Evolutionary conservation across 306 rosid genomes (phyloP), one percentile per base, ranked within the genome.

Genomic region (Malus sylvestris): DNA sequence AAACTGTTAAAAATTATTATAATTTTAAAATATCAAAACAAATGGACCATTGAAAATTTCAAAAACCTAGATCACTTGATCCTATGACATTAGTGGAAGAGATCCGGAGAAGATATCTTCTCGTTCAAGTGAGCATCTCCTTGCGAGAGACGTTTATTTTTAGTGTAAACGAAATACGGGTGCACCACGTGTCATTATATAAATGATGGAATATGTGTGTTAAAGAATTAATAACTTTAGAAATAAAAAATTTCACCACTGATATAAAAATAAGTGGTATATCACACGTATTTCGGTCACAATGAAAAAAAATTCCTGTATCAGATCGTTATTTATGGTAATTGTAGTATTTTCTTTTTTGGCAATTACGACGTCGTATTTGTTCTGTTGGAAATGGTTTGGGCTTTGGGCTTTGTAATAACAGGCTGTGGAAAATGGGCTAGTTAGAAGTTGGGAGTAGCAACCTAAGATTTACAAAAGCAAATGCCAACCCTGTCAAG

Each of bases 21-120:
- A 35, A 0, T 0, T 35, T 35, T 35, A 35, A 35, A 0, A 6
- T 0, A 0, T 35, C 2, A 35, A 35, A 35, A 35, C 0, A 35
- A 1, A 0, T 35, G 40, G 0, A 0, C 0, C 1, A 2, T 35
- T 35, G 0, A 2, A 35, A 35, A 1, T 7, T 7, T 35, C 0
- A 35, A 35, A 35, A 0, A 0, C 0, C 2, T 1, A 0, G 0
- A 35, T 1, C 9, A 35, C 1, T 35, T 35, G 2, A 35, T 35
- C 2, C 0, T 0, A 8, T 35, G 0, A 6, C 0, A 2, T 35
- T 35, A 8, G 0, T 35, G 2, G 0, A 35, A 35, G 2, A 6
- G 38, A 35, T 35, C 8, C 2, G 8, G 2, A 33, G 5, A 30
- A 0, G 5, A 33, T 33, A 0, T 33, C 1, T 33, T 33, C 6